Evolutionary conservation across 805 yeast species (phyloP), one percentile per base, ranked within the genome.

Genomic region (Lachancea cidri): DNA sequence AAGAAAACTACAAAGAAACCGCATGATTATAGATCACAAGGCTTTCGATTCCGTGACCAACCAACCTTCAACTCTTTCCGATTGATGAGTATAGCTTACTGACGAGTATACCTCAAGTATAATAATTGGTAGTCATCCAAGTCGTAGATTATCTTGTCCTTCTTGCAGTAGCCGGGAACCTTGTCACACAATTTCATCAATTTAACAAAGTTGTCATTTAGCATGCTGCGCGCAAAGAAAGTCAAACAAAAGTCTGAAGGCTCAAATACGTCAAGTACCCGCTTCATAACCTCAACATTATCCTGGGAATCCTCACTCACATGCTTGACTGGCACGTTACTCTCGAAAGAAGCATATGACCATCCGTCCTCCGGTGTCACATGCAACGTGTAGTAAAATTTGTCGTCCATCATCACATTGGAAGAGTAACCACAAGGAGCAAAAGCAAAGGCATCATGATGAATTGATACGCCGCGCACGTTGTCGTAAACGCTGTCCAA

Each of bases 311-410:
- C 46, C 52, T 50, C 33, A 54, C 70, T 47, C 40, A 68, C 43
- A 34, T 64, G 47, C 36, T 48, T 52, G 8, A 76, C 66, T 5
- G 83, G 81, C 31, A 80, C 86, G 61, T 86, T 91, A 16, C 96
- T 80, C 61, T 93, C 98, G 62, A 93, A 93, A 7, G 95, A 85
- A 4, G 98, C 98, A 64, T 91, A 91, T 4, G 96, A 86, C 87
- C 94, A 91, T 29, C 91, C 95, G 17, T 71, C 60, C 60, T 93
- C 98, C 0, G 98, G 98, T 0, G 98, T 93, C 32, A 93, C 85
- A 60, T 93, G 98, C 44, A 89, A 70, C 6, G 97, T 91, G 58
- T 83, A 84, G 60, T 81, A 83, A 56, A 77, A 78, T 51, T 74
- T 72, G 32, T 71, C 75, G 34, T 77, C 70, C 34, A 83, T 61